Base-by-base conservation (phyloP, 2,329 filamentous ascomycete genomes). In the Penicillium expansum region DNA sequence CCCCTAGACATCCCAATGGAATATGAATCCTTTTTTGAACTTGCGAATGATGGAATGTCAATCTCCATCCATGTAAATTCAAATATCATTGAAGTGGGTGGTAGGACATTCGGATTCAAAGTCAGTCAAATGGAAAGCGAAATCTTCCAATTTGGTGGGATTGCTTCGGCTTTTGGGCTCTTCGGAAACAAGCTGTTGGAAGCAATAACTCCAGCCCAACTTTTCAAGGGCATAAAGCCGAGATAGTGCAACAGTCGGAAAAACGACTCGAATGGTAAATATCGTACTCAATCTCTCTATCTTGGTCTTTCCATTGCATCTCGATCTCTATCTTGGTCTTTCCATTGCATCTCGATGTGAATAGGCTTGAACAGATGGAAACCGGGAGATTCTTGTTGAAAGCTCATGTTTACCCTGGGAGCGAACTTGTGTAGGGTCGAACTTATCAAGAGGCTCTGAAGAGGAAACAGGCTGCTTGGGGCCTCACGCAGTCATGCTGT, bases 1-100 rank as follows among this genome's bases (percentile, higher is more conserved):
- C 70, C 81, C 0, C 59, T 80, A 16, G 77, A 77, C 0, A 77
- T 81, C 47, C 69, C 66, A 2, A 71, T 81, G 13, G 49, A 57
- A 0, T 73, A 80, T 50, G 68, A 71, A 8, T 60, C 44, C 0
- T 79, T 80, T 59, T 79, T 72, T 54, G 67, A 73, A 4, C 60
- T 65, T 1, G 75, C 70, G 0, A 41, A 54, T 16, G 72, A 78
- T 43, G 74, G 75, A 0, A 52, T 52, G 0, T 66, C 69, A 2
- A 75, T 80, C 16, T 67, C 68, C 9, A 69, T 80, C 8, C 70
- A 79, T 47, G 55, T 77, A 4, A 16, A 32, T 5, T 27, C 44
- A 8, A 57, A 49, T 35, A 57, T 71, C 1, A 42, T 64, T 1
- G 44, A 74, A 10, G 63, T 62, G 3, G 67, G 35, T 22, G 66